Evolutionary conservation across 2,329 filamentous ascomycete species (phyloP).

Genomic region (Scedosporium boydii): DNA sequence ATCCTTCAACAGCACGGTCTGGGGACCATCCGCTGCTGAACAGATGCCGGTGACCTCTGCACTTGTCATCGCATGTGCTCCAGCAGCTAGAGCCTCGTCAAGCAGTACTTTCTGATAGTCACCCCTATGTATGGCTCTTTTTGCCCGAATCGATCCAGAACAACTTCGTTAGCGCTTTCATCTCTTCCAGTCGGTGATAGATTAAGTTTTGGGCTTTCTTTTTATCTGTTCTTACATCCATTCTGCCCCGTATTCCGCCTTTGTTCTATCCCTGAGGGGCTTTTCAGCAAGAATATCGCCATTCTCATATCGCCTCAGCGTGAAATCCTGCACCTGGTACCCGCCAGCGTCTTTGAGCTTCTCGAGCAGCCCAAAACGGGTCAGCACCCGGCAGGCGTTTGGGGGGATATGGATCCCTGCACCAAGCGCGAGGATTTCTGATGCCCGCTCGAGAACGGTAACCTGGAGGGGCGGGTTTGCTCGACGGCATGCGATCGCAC

Average conservation of each 20-base stretch:
- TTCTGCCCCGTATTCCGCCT: conserved; percentile 1
- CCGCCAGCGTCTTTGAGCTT: conserved; percentile 6
- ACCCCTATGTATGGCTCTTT: conserved; percentile 6
- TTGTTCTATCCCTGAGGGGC: conserved; percentile 3
- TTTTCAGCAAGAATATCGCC: conserved; percentile 3
- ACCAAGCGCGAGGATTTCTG: conserved; percentile 6
- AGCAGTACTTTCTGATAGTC: conserved; percentile 7
- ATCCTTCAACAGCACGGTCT: background rate
- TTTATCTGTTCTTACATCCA: conserved; percentile 4
- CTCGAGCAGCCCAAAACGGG: conserved; percentile 4
- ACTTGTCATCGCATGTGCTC: conserved; percentile 4
- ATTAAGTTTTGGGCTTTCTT: background rate
- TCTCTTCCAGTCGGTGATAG: background rate
- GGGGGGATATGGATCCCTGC: conserved; percentile 8
- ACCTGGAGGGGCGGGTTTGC: conserved; percentile 4
- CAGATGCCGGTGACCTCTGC: conserved; percentile 3
- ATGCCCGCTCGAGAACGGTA: conserved; percentile 2
- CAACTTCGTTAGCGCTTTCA: background rate
- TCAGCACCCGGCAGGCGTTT: conserved; percentile 5
- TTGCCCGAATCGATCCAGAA: too few species aligned
- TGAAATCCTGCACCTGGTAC: conserved; percentile 6
- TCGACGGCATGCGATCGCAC: conserved; percentile 5
- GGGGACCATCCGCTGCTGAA: background rate
- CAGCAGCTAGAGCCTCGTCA: background rate
- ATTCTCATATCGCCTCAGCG: conserved; percentile 2